A percentile compares a stretch with the other conserved stretches of the same genome.
phyloP scores from a whole-genome alignment of 352 stramenopile species.

The Pythium monospermum region DNA sequence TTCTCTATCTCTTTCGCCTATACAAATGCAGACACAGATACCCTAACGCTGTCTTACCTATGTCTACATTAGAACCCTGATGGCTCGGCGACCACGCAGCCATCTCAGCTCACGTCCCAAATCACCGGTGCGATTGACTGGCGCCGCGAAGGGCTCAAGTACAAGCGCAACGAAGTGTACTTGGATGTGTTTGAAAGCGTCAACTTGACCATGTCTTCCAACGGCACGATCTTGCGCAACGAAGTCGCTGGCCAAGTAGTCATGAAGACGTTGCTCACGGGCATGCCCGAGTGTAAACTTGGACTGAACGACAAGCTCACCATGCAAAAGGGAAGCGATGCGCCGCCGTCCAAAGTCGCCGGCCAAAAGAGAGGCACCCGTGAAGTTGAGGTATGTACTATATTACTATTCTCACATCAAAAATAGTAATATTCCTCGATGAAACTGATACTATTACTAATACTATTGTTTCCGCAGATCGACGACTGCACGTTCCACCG shows the following conservation, averaged over 20 bases:
- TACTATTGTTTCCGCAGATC: conserved; percentile 72
- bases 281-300: conserved; percentile 99
- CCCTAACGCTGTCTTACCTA: no score
- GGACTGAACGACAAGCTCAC: conserved; percentile 98
- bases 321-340: conserved; percentile 92
- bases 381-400: conserved; percentile 59
- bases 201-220: conserved; percentile 95
- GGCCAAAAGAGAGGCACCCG: conserved; percentile 68
- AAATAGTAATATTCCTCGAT: no score
- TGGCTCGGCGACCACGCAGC: conserved; percentile 88
- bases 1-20: not conserved
- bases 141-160: conserved; percentile 94
- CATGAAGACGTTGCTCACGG: conserved; percentile 97
- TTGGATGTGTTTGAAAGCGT: conserved; percentile 97
- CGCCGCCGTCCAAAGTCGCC: conserved; percentile 41
- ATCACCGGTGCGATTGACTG: conserved; percentile 88
- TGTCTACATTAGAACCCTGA: conserved; percentile 77
- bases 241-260: conserved; percentile 95
- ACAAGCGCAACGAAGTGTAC: conserved; percentile 99
- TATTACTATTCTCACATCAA: no score
- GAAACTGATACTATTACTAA: not conserved
- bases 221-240: conserved; percentile 91
- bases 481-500: conserved; percentile 99
- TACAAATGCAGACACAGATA: no score
- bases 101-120: conserved; percentile 73